Conservation (phyloP, 495 filamentous ascomycete species). For the Daldinia vernicosa region DNA sequence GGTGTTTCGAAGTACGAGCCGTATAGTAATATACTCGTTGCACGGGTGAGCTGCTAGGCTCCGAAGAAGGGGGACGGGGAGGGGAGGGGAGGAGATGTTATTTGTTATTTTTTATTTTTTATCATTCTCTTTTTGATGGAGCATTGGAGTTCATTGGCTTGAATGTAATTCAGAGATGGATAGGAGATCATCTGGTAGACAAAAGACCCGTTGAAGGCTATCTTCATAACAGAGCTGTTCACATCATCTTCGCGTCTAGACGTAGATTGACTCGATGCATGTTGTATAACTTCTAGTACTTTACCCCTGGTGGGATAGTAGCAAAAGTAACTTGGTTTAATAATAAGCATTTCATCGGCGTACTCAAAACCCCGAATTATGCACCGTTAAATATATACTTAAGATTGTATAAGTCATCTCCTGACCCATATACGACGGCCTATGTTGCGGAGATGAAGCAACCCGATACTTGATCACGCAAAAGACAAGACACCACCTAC, state of each 20-base stretch:
- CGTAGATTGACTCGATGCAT: neutral
- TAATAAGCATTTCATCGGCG: neutral
- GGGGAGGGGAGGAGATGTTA: neutral
- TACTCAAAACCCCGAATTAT: neutral
- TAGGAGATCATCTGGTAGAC: slow-evolving; percentile 26
- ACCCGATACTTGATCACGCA: neutral
- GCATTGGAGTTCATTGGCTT: slow-evolving; percentile 28
- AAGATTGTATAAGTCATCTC: neutral
- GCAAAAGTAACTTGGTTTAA: neutral
- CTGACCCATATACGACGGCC: neutral
- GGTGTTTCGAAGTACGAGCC: neutral
- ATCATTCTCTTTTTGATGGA: slow-evolving; percentile 19
- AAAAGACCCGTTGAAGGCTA: slow-evolving; percentile 24
- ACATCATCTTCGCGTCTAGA: neutral
- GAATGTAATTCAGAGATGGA: slow-evolving; percentile 15
- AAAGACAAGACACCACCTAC: neutral
- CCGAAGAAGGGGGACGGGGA: neutral
- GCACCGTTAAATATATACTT: neutral
- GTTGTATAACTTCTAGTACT: neutral
- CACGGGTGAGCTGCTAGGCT: slow-evolving; percentile 6
- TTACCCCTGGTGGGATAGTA: neutral
- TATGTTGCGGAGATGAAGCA: neutral
- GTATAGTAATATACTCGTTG: slow-evolving; percentile 7
- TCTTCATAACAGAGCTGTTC: slow-evolving; percentile 25
- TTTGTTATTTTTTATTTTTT: slow-evolving; percentile 3